These are phyloP conservation scores for Xanthoconium stramineum DNA, from an alignment of 768 basidiomycete species.

Conservation along the genomic window DNA sequence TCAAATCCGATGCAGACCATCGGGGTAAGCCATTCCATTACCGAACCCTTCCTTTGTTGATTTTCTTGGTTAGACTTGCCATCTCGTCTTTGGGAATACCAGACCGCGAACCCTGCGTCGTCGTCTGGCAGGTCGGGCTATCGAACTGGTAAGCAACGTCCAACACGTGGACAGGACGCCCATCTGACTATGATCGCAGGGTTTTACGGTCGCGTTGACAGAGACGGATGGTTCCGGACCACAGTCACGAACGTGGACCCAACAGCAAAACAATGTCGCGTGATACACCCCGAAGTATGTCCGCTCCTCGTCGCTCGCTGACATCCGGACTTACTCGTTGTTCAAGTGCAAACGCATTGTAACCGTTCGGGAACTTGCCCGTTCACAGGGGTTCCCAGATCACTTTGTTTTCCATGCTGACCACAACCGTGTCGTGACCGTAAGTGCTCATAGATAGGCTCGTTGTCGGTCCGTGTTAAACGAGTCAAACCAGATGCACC, in stretches of 20 bases:
- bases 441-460: slow-evolving; percentile 32
- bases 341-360: slow-evolving; percentile 64
- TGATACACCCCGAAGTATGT: slow-evolving; percentile 64
- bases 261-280: slow-evolving; percentile 70
- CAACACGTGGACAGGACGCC: background rate
- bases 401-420: slow-evolving; percentile 59
- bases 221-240: slow-evolving; percentile 58
- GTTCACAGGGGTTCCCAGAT: slow-evolving; percentile 83
- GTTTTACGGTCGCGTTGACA: slow-evolving; percentile 60
- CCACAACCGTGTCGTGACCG: slow-evolving; percentile 55
- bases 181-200: slow-evolving; percentile 29
- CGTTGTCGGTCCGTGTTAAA: background rate
- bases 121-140: slow-evolving; percentile 52
- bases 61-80: slow-evolving; percentile 28
- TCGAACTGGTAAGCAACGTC: slow-evolving; percentile 39
- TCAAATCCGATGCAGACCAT: slow-evolving; percentile 61
- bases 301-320: background rate
- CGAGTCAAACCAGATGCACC: slow-evolving; percentile 54
- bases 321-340: background rate
- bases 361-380: slow-evolving; percentile 72
- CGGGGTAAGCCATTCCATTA: slow-evolving; percentile 39
- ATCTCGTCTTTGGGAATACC: slow-evolving; percentile 54
- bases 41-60: background rate
- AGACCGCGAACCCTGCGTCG: slow-evolving; percentile 56
- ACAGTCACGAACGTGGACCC: slow-evolving; percentile 79